Evolutionary conservation across 768 basidiomycete genomes (phyloP).

Genomic region (Tricholoma bakamatsutake): DNA sequence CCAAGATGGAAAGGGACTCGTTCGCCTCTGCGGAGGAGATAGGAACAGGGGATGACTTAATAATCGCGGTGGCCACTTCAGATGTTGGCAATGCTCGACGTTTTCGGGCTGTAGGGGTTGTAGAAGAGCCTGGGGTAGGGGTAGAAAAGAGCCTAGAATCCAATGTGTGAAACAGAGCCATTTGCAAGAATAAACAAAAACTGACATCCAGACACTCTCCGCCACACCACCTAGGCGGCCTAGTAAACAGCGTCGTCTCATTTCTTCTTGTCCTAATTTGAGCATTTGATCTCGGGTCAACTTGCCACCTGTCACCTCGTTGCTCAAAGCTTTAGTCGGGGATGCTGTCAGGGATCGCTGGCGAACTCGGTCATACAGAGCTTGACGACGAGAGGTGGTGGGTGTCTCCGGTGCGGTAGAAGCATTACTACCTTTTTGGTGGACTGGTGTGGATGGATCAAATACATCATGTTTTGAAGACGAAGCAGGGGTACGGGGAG

Average conservation of each 20-base stretch:
- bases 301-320: conserved; percentile 34
- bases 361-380: conserved; percentile 76
- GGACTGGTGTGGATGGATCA: conserved; percentile 63
- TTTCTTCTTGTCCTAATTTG: conserved; percentile 72
- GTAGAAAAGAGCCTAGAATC: conserved; percentile 64
- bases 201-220: conserved; percentile 87
- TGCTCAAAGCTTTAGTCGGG: conserved; percentile 52
- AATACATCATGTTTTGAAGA: conserved; percentile 26
- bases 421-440: conserved; percentile 50
- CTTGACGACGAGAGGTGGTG: conserved; percentile 68
- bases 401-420: conserved; percentile 62
- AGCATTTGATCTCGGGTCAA: conserved; percentile 62
- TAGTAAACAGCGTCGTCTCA: conserved; percentile 67
- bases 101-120: conserved; percentile 56
- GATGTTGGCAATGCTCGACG: conserved; percentile 61
- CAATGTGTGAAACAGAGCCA: conserved; percentile 1
- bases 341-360: conserved; percentile 64
- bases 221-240: conserved; percentile 76
- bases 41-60: conserved; percentile 80
- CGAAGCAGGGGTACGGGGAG: conserved; percentile 43
- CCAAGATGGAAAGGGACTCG: conserved; percentile 65
- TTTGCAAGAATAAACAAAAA: conserved; percentile 10
- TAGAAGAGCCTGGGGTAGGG: conserved; percentile 40
- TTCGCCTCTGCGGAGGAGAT: conserved; percentile 73
- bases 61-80: conserved; percentile 62